These are phyloP conservation scores for Blastomyces emzantsi DNA, from an alignment of 2,329 filamentous ascomycete species.

Conservation along the genomic window DNA sequence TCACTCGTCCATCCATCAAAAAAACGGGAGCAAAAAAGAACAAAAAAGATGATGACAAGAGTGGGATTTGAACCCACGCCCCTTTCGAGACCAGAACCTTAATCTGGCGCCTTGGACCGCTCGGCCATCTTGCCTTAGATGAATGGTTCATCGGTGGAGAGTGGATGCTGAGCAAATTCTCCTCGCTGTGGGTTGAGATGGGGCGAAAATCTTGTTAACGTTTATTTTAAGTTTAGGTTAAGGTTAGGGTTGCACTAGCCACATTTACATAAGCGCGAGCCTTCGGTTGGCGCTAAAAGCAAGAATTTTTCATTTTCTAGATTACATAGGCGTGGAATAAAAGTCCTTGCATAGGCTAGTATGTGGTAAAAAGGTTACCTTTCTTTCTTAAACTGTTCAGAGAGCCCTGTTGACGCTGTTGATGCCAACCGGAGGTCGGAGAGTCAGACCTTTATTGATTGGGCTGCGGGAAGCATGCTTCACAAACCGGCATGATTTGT, in stretches of 20 bases:
- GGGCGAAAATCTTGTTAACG: background rate
- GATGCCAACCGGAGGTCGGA: too few relatives aligned
- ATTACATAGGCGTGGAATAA: too few relatives aligned
- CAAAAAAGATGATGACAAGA: background rate
- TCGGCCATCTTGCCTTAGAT: constrained; percentile 1
- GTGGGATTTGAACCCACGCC: constrained; percentile 6
- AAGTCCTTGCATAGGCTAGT: too few relatives aligned
- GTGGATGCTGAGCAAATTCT: background rate
- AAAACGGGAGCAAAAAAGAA: background rate
- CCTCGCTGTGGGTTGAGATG: background rate
- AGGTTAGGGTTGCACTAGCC: background rate
- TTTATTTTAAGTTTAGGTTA: background rate
- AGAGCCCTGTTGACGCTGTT: too few relatives aligned
- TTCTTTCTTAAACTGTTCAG: too few relatives aligned
- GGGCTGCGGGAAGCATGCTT: rapidly evolving
- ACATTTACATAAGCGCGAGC: background rate
- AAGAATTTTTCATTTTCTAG: too few relatives aligned
- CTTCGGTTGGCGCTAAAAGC: background rate
- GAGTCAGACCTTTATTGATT: background rate
- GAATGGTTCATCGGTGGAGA: background rate
- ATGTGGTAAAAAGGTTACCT: too few relatives aligned
- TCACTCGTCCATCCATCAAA: background rate
- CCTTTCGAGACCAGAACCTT: constrained; percentile 7
- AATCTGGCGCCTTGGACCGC: constrained; percentile 7
- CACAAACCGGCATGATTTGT: constrained; percentile 5